phyloP scores from a whole-genome alignment of 352 stramenopile species.

The Phytopythium helicoides region DNA sequence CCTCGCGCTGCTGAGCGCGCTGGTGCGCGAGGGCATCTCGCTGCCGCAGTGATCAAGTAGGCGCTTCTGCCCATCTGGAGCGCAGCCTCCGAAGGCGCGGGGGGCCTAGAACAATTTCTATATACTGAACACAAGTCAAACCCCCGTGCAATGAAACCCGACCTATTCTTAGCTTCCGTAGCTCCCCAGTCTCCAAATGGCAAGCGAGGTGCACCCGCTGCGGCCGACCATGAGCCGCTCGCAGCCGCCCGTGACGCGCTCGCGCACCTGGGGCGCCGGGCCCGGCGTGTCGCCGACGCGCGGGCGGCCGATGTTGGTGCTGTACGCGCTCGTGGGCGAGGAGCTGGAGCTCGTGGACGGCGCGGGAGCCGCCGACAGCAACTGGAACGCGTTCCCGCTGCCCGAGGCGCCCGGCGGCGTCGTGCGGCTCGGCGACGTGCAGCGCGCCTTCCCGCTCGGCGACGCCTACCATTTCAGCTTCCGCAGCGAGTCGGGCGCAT shows the following conservation, averaged over 20 bases:
- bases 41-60: slow-evolving; percentile 1
- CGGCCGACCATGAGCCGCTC: slow-evolving; percentile 15
- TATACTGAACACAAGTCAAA: no score
- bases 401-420: slow-evolving; percentile 8
- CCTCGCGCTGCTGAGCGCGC: slow-evolving; percentile 23
- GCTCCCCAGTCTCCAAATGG: slow-evolving; percentile 4
- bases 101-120: no score
- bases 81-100: no score
- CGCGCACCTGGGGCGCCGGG: slow-evolving; percentile 24
- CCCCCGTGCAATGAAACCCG: no score
- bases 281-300: no score
- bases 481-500: slow-evolving; percentile 63
- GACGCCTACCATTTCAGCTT: slow-evolving; percentile 75
- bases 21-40: slow-evolving; percentile 17
- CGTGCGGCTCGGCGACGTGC: slow-evolving; percentile 55
- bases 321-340: slow-evolving; percentile 72
- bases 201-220: slow-evolving; percentile 28
- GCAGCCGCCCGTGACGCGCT: slow-evolving; percentile 21
- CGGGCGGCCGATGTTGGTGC: slow-evolving; percentile 37
- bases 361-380: slow-evolving; percentile 37
- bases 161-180: not conserved
- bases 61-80: no score
- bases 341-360: slow-evolving; percentile 49
- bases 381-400: slow-evolving; percentile 77
- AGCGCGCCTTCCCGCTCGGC: slow-evolving; percentile 70